Conservation (phyloP, 2,329 filamentous ascomycete genomes). For the Phoma sp. region DNA sequence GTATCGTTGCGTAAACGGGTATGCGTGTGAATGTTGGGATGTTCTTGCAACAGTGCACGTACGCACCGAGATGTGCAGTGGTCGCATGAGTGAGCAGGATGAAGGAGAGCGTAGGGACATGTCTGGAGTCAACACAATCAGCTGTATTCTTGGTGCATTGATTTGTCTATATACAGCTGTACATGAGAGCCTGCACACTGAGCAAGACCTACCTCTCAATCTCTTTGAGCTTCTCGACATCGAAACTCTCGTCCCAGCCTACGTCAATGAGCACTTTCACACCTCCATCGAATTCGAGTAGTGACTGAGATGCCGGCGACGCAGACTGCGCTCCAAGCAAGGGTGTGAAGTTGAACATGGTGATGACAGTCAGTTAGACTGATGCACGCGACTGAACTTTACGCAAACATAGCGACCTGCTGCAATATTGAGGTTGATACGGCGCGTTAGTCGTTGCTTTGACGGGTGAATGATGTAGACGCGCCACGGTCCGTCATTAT, state of each 20-base stretch:
- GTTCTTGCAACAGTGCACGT: conserved; percentile 96
- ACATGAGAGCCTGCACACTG: conserved; percentile 8
- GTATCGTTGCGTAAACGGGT: conserved; percentile 91
- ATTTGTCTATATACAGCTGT: conserved; percentile 21
- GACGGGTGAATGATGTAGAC: not conserved
- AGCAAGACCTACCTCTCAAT: conserved; percentile 77
- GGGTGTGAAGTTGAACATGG: conserved; percentile 96
- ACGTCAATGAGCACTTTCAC: conserved; percentile 95
- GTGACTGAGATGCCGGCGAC: conserved; percentile 88
- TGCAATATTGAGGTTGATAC: conserved; percentile 1
- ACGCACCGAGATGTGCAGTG: conserved; percentile 87
- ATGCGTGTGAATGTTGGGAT: conserved; percentile 91
- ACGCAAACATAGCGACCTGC: conserved; percentile 11
- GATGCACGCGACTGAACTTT: conserved; percentile 4
- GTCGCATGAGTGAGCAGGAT: conserved; percentile 96
- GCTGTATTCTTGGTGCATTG: conserved; percentile 24
- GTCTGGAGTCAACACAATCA: conserved; percentile 60
- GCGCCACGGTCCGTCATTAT: conserved; percentile 2
- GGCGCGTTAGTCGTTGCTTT: conserved; percentile 2
- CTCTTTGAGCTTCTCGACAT: conserved; percentile 80
- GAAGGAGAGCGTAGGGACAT: conserved; percentile 89
- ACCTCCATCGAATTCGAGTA: conserved; percentile 94
- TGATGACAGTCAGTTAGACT: conserved; percentile 10
- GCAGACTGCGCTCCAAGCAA: conserved; percentile 89
- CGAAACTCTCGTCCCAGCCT: conserved; percentile 94